Percentiles rank a stretch among this genome's conserved stretches.
Conservation (phyloP, 164 flowering plant species). For the Paratinospora sagittata region DNA sequence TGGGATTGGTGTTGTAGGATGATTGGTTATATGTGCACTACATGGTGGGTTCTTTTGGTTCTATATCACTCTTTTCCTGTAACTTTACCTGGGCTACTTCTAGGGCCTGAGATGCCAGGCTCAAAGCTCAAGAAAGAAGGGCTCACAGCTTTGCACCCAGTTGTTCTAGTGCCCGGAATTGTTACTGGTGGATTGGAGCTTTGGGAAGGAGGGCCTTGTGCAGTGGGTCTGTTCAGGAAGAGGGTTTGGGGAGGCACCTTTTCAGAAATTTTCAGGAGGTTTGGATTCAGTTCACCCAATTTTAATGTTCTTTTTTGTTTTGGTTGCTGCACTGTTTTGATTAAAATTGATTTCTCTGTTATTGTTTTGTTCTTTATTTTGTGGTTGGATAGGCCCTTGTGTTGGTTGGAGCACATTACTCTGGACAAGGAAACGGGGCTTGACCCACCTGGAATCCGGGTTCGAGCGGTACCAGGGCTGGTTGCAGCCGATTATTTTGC, state of each 20-base stretch:
- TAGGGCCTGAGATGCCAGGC: slow-evolving; percentile 51
- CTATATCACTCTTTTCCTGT: slow-evolving; percentile 41
- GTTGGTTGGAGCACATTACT: slow-evolving; percentile 77
- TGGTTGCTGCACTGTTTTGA: not conserved
- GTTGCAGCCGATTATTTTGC: slow-evolving; percentile 74
- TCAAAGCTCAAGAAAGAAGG: slow-evolving; percentile 27
- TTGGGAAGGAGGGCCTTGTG: slow-evolving; percentile 41
- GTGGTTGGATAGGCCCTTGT: slow-evolving; percentile 47
- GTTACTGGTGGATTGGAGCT: slow-evolving; percentile 24
- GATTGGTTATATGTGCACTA: slow-evolving; percentile 57
- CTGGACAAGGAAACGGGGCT: slow-evolving; percentile 68
- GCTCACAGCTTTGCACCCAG: slow-evolving; percentile 17
- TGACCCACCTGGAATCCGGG: slow-evolving; percentile 73
- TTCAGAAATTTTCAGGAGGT: slow-evolving; percentile 64
- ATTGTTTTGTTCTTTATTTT: too few relatives aligned
- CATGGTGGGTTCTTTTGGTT: slow-evolving; percentile 68
- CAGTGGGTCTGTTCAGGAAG: slow-evolving; percentile 64
- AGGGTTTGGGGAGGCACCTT: slow-evolving; percentile 78
- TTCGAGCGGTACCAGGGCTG: slow-evolving; percentile 63
- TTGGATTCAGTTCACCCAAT: not conserved
- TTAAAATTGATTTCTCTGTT: not conserved
- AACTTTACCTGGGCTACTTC: slow-evolving; percentile 36
- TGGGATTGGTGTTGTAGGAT: slow-evolving; percentile 57
- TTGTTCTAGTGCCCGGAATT: slow-evolving; percentile 20
- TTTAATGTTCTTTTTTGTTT: not conserved